A percentile compares a stretch with the other conserved stretches of the same genome.
These are phyloP conservation scores for Lenzites betulinus DNA, from an alignment of 768 basidiomycete species.

Conservation along the genomic window DNA sequence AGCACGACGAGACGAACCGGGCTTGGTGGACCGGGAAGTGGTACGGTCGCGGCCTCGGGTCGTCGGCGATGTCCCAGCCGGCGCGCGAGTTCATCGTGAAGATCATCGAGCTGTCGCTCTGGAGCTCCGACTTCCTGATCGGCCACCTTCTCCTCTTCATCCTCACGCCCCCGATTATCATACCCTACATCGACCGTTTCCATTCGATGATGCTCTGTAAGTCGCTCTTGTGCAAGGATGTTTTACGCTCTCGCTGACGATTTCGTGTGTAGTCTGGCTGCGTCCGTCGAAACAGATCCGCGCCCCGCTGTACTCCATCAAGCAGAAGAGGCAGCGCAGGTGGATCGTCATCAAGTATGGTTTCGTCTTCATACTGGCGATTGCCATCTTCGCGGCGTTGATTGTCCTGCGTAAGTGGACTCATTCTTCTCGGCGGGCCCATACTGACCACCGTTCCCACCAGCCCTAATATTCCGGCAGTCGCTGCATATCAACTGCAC, in stretches of 20 bases:
- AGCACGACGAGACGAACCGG: slow-evolving; percentile 97
- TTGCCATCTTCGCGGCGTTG: slow-evolving; percentile 72
- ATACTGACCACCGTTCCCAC: slow-evolving; percentile 3
- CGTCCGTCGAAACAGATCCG: slow-evolving; percentile 93
- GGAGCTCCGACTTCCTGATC: slow-evolving; percentile 92
- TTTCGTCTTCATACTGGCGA: slow-evolving; percentile 66
- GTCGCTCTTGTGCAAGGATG: slow-evolving; percentile 32
- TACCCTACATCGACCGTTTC: slow-evolving; percentile 90
- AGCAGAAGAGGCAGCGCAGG: slow-evolving; percentile 86
- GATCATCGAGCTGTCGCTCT: slow-evolving; percentile 93
- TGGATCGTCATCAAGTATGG: slow-evolving; percentile 92
- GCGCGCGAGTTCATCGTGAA: slow-evolving; percentile 98
- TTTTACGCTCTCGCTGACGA: slow-evolving; percentile 21
- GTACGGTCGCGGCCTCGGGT: slow-evolving; percentile 93
- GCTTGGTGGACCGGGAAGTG: slow-evolving; percentile 99
- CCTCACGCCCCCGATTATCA: slow-evolving; percentile 81
- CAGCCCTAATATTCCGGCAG: slow-evolving; percentile 33
- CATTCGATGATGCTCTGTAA: slow-evolving; percentile 91
- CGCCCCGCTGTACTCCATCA: slow-evolving; percentile 86
- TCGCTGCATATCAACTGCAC: slow-evolving; percentile 30
- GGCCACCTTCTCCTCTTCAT: slow-evolving; percentile 89
- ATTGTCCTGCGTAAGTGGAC: slow-evolving; percentile 71
- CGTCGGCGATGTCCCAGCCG: slow-evolving; percentile 95
- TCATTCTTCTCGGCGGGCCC: neutral
- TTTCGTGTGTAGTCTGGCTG: slow-evolving; percentile 74